These are phyloP conservation scores for Tinospora cordifolia DNA, from an alignment of 164 flowering plant species.

Conservation along the genomic window DNA sequence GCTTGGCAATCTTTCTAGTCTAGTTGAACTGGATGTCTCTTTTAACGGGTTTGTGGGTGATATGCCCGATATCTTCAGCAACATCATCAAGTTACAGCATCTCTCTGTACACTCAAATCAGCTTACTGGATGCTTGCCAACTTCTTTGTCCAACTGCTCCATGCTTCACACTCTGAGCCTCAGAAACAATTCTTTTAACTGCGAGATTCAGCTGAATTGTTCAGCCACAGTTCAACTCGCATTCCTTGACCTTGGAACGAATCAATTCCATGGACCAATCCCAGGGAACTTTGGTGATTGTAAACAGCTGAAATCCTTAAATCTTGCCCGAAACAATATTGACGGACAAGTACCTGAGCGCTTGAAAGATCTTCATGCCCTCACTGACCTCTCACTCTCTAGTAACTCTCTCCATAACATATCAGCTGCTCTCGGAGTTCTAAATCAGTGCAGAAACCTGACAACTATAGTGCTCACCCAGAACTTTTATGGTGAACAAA, in stretches of 20 bases:
- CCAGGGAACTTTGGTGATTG: conserved; percentile 8
- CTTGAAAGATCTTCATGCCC: conserved; percentile 8
- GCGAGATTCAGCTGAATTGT: conserved; percentile 9
- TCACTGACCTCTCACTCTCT: conserved; percentile 11
- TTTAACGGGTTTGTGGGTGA: conserved; percentile 1
- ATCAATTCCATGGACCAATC: conserved; percentile 12
- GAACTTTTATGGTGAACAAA: conserved; percentile 9
- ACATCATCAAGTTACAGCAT: conserved; percentile 1
- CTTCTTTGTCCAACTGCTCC: conserved; percentile 6
- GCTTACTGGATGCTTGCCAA: conserved; percentile 3
- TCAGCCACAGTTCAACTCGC: conserved; percentile 4
- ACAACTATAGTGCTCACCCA: neutral
- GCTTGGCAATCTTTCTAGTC: conserved; percentile 7
- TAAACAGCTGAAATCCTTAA: neutral
- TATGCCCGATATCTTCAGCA: conserved; percentile 5
- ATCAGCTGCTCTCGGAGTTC: conserved; percentile 5
- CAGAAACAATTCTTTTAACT: conserved; percentile 9
- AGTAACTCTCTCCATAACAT: conserved; percentile 8
- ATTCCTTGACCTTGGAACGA: conserved; percentile 4
- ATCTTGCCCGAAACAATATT: conserved; percentile 3
- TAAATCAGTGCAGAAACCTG: conserved; percentile 14
- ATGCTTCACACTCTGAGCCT: conserved; percentile 1
- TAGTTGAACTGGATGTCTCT: conserved; percentile 13
- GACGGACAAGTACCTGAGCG: conserved; percentile 8
- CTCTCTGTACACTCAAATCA: conserved; percentile 6